phyloP scores from a whole-genome alignment of 2,329 filamentous ascomycete species.

The Fusarium sp. region DNA sequence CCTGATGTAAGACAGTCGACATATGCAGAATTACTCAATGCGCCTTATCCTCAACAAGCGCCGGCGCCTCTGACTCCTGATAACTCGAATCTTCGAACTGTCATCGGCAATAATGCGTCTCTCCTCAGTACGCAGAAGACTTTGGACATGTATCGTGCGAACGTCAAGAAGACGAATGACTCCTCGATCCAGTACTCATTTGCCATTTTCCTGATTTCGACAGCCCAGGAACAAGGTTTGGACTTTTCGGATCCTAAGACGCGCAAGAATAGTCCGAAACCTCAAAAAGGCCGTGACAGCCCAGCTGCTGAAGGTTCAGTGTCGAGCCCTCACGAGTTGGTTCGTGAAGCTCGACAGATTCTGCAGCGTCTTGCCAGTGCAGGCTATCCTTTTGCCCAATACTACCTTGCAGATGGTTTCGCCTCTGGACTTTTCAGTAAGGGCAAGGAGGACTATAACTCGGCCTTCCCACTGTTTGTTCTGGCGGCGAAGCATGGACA shows the following conservation, averaged over 20 bases:
- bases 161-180: conserved; percentile 97
- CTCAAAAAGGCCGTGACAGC: conserved; percentile 59
- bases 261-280: conserved; percentile 60
- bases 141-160: conserved; percentile 95
- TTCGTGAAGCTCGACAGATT: conserved; percentile 89
- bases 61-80: conserved; percentile 76
- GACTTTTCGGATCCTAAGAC: conserved; percentile 60
- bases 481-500: conserved; percentile 97
- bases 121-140: conserved; percentile 92
- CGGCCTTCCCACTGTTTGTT: conserved; percentile 91
- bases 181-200: conserved; percentile 94
- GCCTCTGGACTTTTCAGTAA: conserved; percentile 96
- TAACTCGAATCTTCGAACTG: conserved; percentile 81
- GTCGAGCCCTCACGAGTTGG: conserved; percentile 72
- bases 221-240: conserved; percentile 81
- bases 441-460: conserved; percentile 89
- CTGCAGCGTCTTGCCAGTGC: conserved; percentile 86
- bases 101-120: conserved; percentile 89
- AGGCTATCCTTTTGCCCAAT: conserved; percentile 96
- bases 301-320: conserved; percentile 59
- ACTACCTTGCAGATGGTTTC: conserved; percentile 95
- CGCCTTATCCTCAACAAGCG: conserved; percentile 82
- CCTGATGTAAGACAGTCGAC: conserved; percentile 65
- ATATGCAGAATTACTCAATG: conserved; percentile 70
- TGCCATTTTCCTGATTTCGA: conserved; percentile 91